Percentiles rank a stretch among this genome's conserved stretches.
phyloP scores from a whole-genome alignment of 164 flowering plant species.

The Vitis riparia region DNA sequence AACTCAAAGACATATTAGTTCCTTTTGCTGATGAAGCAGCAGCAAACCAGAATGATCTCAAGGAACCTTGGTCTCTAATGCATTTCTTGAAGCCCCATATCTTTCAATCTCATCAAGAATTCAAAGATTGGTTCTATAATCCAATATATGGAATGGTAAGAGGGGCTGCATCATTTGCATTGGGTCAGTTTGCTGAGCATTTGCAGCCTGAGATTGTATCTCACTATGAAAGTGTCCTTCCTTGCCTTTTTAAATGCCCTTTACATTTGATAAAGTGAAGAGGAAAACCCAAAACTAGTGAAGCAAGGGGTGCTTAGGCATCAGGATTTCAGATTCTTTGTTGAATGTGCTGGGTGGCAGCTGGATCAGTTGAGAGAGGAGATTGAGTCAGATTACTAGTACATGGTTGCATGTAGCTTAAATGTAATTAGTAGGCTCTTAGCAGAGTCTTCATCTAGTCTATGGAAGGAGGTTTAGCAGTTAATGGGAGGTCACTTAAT shows the following conservation, averaged over 20 bases:
- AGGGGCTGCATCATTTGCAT: constrained; percentile 96
- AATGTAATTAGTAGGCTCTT: constrained; percentile 49
- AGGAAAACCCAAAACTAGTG: constrained; percentile 37
- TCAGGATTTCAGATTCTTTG: constrained; percentile 83
- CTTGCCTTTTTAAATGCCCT: constrained; percentile 76
- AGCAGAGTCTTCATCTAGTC: constrained; percentile 44
- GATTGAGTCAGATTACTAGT: constrained; percentile 81
- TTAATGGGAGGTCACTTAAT: constrained; percentile 83
- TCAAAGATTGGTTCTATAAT: constrained; percentile 98
- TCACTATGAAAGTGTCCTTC: constrained; percentile 85
- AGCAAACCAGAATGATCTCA: constrained; percentile 80
- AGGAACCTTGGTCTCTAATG: constrained; percentile 99
- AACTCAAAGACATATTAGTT: too few relatives aligned
- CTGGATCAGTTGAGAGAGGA: constrained; percentile 83
- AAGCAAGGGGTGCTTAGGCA: constrained; percentile 68
- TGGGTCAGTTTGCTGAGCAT: constrained; percentile 95
- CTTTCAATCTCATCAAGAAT: constrained; percentile 98
- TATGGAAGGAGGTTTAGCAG: constrained; percentile 93
- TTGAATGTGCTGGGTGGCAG: constrained; percentile 96
- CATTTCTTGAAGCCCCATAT: constrained; percentile 99
- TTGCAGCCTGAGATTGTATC: constrained; percentile 90
- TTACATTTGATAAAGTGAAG: constrained; percentile 86
- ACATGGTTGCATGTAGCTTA: constrained; percentile 84
- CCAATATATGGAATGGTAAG: constrained; percentile 97
- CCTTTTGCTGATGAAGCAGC: too few relatives aligned